Evolutionary conservation across 1,139 yeast species (phyloP), one percentile per base, ranked within the genome.

Genomic region (Kodamaea sp.): DNA sequence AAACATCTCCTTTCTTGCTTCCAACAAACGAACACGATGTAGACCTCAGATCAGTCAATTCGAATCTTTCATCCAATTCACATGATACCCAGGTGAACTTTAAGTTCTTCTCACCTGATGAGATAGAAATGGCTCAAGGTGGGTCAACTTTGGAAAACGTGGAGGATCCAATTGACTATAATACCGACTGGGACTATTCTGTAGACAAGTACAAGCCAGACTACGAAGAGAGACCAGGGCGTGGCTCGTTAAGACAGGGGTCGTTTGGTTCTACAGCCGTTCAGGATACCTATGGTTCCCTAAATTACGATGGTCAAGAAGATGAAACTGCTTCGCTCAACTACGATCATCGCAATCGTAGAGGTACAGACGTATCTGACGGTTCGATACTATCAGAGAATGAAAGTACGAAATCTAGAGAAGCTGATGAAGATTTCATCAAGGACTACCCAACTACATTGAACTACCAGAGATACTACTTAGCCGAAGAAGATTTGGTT

Each of bases 401-500:
- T 18, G 35, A 39, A 22, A 35, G 32, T 20, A 47, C 41, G n/a
- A 46, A 42, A 7, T 41, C 47, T 15, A 40, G 40, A 14, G 39
- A 34, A 13, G 43, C 61, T 22, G 77, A 69, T 35, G 68, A 64
- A 15, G 66, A 66, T 28, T 68, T 70, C 46, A 70, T 61, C 42
- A 57, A 66, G 9, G 55, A 62, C 11, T 66, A 56, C 47, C 77
- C 73, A 7, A 69, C 78, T 6, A 65, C 43, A 12, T 63, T 69
- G 44, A 68, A 63, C 33, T 72, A 71, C 47, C 98, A 92, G 60
- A 71, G 97, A 35, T 88, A 85, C 56, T 92, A 92, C 57, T 77
- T 94, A 43, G 92, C 96, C 0, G 97, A 94, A 57, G 98, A 92
- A 54, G 99, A 92, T 62, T 66, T 92, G 53, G 92, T 90, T 13